These are phyloP conservation scores for Boletus rubropictus DNA, from an alignment of 768 basidiomycete species.

Conservation along the genomic window DNA sequence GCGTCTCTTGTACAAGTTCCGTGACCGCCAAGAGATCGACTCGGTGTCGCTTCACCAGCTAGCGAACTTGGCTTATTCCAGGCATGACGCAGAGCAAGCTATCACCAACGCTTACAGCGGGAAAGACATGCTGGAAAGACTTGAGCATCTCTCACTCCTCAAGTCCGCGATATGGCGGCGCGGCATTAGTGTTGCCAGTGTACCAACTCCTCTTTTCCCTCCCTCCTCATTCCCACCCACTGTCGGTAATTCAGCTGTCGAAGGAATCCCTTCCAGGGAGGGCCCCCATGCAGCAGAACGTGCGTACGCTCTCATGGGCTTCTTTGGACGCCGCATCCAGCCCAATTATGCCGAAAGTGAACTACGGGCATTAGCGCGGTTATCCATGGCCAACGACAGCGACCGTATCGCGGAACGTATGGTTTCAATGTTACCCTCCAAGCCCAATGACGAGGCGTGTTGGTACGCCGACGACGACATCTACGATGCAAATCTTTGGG, in stretches of 20 bases:
- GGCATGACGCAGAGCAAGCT: constrained; percentile 6
- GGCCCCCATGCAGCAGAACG: constrained; percentile 12
- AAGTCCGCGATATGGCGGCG: constrained; percentile 19
- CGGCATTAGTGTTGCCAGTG: neutral
- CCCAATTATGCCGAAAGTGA: constrained; percentile 12
- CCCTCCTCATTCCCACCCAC: neutral
- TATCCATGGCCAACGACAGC: constrained; percentile 22
- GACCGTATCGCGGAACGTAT: constrained; percentile 21
- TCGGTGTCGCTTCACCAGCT: constrained; percentile 2
- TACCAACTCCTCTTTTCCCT: neutral
- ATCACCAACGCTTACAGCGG: constrained; percentile 18
- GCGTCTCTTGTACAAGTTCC: constrained; percentile 5
- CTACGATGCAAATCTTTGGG: constrained; percentile 16
- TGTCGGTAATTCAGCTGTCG: too few species aligned
- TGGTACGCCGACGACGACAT: constrained; percentile 19
- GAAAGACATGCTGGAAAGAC: constrained; percentile 11
- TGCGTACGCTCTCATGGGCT: constrained; percentile 3
- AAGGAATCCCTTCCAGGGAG: neutral
- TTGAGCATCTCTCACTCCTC: constrained; percentile 14
- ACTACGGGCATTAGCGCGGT: constrained; percentile 12
- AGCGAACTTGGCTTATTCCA: constrained; percentile 15
- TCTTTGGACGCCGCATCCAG: constrained; percentile 19
- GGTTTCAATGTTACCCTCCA: constrained; percentile 15
- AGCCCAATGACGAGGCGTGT: neutral
- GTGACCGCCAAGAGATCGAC: neutral